Conservation (phyloP, 768 basidiomycete species). For the Xerocomellus chrysenteron region DNA sequence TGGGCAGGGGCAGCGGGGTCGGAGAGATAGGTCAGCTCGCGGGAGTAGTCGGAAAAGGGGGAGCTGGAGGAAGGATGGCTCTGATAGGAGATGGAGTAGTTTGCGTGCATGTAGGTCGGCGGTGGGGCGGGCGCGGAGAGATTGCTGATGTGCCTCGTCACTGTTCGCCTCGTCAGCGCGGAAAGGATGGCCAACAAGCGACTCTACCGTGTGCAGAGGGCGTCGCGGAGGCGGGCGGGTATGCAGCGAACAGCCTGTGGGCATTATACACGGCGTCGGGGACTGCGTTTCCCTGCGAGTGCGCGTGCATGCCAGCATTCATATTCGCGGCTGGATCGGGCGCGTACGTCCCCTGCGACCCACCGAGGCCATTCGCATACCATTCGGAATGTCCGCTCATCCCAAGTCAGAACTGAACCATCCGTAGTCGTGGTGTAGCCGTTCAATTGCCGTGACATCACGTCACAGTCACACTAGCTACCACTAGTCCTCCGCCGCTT, state of each 20-base stretch:
- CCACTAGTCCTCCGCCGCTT: conserved; percentile 51
- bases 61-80: conserved; percentile 41
- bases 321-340: conserved; percentile 6
- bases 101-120: conserved; percentile 63
- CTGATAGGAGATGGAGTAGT: conserved; percentile 28
- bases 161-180: conserved; percentile 39
- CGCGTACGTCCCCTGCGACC: conserved; percentile 13
- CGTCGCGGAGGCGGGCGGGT: conserved; percentile 74
- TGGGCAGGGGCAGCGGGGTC: conserved; percentile 43
- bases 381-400: conserved; percentile 29
- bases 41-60: conserved; percentile 68
- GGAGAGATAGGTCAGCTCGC: conserved; percentile 56
- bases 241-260: conserved; percentile 62
- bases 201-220: conserved; percentile 70
- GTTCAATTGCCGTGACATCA: conserved; percentile 21
- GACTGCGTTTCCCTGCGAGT: conserved; percentile 16
- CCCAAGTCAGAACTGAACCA: conserved; percentile 8
- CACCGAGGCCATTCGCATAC: conserved; percentile 21
- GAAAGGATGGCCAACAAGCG: not conserved
- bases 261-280: conserved; percentile 64
- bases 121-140: conserved; percentile 59
- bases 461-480: conserved; percentile 16
- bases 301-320: not conserved
- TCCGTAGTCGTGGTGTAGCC: not conserved
- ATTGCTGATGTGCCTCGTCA: conserved; percentile 61